Percentiles rank a stretch among this genome's conserved stretches.
These are phyloP conservation scores for Fusarium foetens DNA, from an alignment of 2,329 filamentous ascomycete genomes.

Conservation along the genomic window DNA sequence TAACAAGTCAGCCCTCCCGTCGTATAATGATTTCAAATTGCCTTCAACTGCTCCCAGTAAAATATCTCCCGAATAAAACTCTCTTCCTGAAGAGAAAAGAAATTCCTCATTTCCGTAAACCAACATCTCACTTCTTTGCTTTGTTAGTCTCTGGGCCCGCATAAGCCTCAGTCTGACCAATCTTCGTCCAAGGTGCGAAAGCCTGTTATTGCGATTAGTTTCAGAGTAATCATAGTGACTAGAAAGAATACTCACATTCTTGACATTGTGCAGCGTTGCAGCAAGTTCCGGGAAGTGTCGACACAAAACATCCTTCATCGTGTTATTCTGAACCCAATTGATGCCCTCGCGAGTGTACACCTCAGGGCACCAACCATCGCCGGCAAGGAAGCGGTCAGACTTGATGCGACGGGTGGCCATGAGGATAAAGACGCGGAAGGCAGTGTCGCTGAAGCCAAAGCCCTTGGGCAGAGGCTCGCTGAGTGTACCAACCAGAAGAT, in stretches of 20 bases:
- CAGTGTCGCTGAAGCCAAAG: constrained; percentile 24
- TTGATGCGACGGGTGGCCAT: constrained; percentile 28
- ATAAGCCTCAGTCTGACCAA: constrained; percentile 18
- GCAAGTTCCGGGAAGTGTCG: constrained; percentile 30
- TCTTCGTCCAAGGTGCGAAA: constrained; percentile 25
- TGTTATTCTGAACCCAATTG: constrained; percentile 27
- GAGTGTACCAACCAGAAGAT: constrained; percentile 19
- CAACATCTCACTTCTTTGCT: neutral
- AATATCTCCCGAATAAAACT: no score
- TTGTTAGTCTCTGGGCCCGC: constrained; percentile 21
- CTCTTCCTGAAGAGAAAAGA: fast-evolving
- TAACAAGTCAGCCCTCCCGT: neutral
- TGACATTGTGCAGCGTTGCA: constrained; percentile 2
- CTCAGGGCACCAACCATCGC: constrained; percentile 26
- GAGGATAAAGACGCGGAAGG: constrained; percentile 25
- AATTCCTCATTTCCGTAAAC: fast-evolving
- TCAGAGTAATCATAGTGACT: fast-evolving
- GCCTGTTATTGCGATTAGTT: neutral
- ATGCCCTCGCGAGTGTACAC: constrained; percentile 25
- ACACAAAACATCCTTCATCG: constrained; percentile 25
- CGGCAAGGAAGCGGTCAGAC: constrained; percentile 24
- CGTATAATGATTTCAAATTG: no score
- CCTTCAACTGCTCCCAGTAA: no score
- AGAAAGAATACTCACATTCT: neutral
- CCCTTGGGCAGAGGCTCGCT: constrained; percentile 13